Percentiles rank a stretch among this genome's conserved stretches.
These are phyloP conservation scores for Phanerochaete sordida DNA, from an alignment of 768 basidiomycete species.

Conservation along the genomic window DNA sequence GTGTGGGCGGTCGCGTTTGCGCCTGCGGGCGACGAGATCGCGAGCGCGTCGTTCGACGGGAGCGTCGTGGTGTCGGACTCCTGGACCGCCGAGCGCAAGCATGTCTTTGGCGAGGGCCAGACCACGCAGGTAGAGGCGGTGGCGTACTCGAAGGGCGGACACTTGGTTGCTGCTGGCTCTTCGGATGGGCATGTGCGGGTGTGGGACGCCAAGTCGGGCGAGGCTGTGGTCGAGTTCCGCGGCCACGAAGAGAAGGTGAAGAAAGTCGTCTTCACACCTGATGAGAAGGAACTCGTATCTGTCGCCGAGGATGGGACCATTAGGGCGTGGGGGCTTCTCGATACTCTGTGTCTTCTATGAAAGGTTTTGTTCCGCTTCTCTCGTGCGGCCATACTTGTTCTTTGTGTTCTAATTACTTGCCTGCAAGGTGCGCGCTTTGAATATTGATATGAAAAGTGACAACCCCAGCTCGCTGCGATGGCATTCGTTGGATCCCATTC, in stretches of 20 bases:
- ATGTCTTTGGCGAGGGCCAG: constrained; percentile 6
- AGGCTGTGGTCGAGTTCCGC: constrained; percentile 6
- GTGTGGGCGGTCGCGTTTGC: constrained; percentile 38
- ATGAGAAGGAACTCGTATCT: constrained; percentile 39
- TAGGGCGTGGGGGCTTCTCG: constrained; percentile 15
- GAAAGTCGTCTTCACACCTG: constrained; percentile 38
- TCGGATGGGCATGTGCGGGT: constrained; percentile 18
- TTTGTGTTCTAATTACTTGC: too few species aligned
- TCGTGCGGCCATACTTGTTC: too few species aligned
- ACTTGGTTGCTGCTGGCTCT: constrained; percentile 16
- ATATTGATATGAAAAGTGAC: too few species aligned
- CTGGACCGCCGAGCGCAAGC: constrained; percentile 6
- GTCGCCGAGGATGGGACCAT: constrained; percentile 34
- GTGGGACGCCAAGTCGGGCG: constrained; percentile 12
- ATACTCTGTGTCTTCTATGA: neutral
- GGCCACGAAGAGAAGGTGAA: constrained; percentile 27
- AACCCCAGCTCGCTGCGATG: too few species aligned
- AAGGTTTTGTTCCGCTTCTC: too few species aligned
- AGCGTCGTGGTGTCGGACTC: constrained; percentile 14
- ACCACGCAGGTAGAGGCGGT: constrained; percentile 8
- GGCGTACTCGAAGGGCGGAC: constrained; percentile 11
- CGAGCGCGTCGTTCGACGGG: constrained; percentile 37
- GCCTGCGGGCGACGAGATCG: constrained; percentile 39
- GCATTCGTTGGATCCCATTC: too few species aligned
- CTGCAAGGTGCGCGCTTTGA: too few species aligned